Evolutionary conservation across 495 filamentous ascomycete species (phyloP), one percentile per base, ranked within the genome.

Genomic region (Chaetomium fimeti): DNA sequence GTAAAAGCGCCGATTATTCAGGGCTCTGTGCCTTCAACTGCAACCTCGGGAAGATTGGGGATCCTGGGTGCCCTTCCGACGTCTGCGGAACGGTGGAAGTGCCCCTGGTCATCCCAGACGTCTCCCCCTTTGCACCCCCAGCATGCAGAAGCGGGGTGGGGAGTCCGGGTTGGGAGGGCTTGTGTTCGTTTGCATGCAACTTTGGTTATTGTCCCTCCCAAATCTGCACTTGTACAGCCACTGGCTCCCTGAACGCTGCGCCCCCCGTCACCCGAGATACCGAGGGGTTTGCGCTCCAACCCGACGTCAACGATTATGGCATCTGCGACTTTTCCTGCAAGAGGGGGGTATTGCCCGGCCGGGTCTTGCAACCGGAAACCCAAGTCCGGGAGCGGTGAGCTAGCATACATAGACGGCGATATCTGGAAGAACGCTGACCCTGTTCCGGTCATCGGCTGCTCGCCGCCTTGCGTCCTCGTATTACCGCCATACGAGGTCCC

Each of bases 171-270:
- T 32, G 28, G 13, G 20, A 3, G 42, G 57, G 57, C 40, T 42
- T 60, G 38, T 60, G 57, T 38, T 11, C 11, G 25, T 60, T 47
- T 16, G 38, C 7, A 3, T 60, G 57, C 57, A 49, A 49, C 42
- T 43, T n/a, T 16, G 51, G 51, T 4, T 54, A 51, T 12, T 54
- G 51, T n/a, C 51, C 51, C 27, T 6, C 25, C 16, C 20, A n/a
- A 18, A 5, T 48, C 20, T 48, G 45, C 45, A n/a, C 45, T 11
- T 18, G 45, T n/a, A 18, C 20, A 18, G 20, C 24, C 18, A 22
- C 18, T n/a, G 24, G 18, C 18, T 18, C 45, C 18, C 45, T n/a
- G 20, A 48, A 48, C 45, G 18, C 45, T 3, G 24, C 45, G 45
- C 3, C 45, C 18, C 45, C 45, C 20, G 18, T n/a, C 3, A 48